phyloP scores from a whole-genome alignment of 2,329 filamentous ascomycete species.

The Verruconis gallopava region DNA sequence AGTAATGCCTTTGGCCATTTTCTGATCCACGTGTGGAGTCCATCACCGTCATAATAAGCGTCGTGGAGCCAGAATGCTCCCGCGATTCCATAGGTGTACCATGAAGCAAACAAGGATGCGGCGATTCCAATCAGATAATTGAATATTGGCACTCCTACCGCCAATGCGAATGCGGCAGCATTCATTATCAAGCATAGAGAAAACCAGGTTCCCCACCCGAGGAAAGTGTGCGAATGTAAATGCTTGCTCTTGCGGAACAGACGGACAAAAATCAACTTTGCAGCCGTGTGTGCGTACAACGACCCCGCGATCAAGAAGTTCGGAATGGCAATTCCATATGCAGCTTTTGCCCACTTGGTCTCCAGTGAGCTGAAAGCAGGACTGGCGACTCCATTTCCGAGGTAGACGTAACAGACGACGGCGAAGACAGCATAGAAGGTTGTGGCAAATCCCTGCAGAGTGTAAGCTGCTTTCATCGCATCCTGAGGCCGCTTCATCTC shows the following conservation, averaged over 20 bases:
- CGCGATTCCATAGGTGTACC: conserved; percentile 42
- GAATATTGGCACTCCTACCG: conserved; percentile 40
- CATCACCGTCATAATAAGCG: conserved; percentile 24
- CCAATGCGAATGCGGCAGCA: conserved; percentile 29
- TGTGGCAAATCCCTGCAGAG: conserved; percentile 47
- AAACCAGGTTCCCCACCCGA: conserved; percentile 37
- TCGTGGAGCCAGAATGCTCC: conserved; percentile 39
- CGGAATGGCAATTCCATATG: conserved; percentile 55
- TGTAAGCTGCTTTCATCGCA: conserved; percentile 48
- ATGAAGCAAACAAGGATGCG: conserved; percentile 38
- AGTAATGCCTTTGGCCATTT: conserved; percentile 28
- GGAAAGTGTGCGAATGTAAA: conserved; percentile 35
- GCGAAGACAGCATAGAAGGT: conserved; percentile 52
- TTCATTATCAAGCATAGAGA: conserved; percentile 35
- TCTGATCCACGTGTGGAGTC: conserved; percentile 25
- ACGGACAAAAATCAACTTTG: conserved; percentile 53
- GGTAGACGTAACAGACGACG: conserved; percentile 54
- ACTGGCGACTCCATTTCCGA: conserved; percentile 46
- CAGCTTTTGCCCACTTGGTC: conserved; percentile 44
- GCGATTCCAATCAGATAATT: conserved; percentile 40
- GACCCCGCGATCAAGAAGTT: conserved; percentile 60
- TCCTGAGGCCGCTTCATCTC: conserved; percentile 49
- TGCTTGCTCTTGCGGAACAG: conserved; percentile 48
- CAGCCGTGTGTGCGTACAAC: conserved; percentile 54
- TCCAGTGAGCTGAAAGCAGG: conserved; percentile 54